Base-by-base conservation (phyloP, 2,329 filamentous ascomycete species). In the Aspergillus bombycis region DNA sequence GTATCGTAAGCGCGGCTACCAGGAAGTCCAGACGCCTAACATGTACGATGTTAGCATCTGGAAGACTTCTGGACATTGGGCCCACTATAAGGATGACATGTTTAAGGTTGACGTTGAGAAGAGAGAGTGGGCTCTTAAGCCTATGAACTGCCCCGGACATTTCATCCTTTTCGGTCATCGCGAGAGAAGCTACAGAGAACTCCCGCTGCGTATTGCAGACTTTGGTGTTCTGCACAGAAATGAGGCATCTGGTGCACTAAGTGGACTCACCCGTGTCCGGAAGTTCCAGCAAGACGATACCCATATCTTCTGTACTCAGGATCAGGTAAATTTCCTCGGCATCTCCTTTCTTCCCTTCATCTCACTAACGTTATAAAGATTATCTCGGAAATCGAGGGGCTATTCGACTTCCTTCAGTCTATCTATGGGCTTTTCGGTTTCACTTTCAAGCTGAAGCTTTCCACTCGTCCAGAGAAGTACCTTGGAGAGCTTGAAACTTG, bases 111-210 rank as follows among this genome's bases (percentile, higher is more conserved):
- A 88, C 53, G 83, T 83, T 30, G 94, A 97, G 78, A 96, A 97
- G 83, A 90, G 91, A 67, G 84, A 89, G 68, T 93, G 90, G 83
- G 93, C 89, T 19, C 82, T 98, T 58, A 98, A 98, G 82, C 94
- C 94, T 32, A 98, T 98, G 95, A 98, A 98, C 82, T 99, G 95
- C 81, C 95, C 95, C 4, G 93, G 93, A 32, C 94, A 98, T 80
- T 96, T 92, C 79, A 82, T 95, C 68, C 90, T 97, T 73, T 97
- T 97, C 78, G 88, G 86, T 57, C 90, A 94, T 78, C 87, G 91
- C 60, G 91, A 92, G 74, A 87, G 92, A 72, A 95, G 91, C 79
- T 97, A 98, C 79, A 86, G 91, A 72, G 93, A 98, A 71, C 83
- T 99, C 63, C 95, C 95, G 32, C 90, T 96, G 81, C 87, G 95